Evolutionary conservation across 371 early-diverging fungal species (phyloP).

Genomic region (Coemansia sp.): DNA sequence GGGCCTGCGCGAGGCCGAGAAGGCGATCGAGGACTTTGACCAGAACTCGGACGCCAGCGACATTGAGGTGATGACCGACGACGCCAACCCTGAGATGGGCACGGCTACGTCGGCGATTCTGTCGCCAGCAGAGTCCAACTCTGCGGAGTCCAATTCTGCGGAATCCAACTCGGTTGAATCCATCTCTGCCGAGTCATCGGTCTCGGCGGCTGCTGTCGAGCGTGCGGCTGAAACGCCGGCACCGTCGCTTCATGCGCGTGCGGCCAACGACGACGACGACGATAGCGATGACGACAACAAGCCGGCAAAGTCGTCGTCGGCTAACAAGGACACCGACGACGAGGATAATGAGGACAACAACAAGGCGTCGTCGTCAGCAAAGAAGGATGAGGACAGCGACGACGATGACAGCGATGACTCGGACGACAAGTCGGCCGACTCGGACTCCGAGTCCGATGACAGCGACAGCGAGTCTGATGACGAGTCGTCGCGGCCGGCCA

Average conservation of each 20-base stretch:
- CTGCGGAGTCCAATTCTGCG: too few relatives aligned
- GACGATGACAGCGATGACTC: background rate
- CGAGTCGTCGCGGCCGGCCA: background rate
- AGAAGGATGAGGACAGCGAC: background rate
- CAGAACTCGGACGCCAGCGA: constrained; percentile 19
- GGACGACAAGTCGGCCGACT: constrained; percentile 1
- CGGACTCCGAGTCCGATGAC: constrained; percentile 3
- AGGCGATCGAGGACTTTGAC: constrained; percentile 32
- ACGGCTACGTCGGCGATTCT: constrained; percentile 4
- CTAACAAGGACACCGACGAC: constrained; percentile 2
- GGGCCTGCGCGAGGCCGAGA: constrained; percentile 38
- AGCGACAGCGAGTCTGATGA: constrained; percentile 6
- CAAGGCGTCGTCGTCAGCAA: background rate
- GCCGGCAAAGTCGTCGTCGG: background rate
- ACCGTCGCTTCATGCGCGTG: background rate
- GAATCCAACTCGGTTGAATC: too few relatives aligned
- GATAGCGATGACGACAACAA: background rate
- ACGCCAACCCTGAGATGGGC: background rate
- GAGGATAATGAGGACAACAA: background rate
- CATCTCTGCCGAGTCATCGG: too few relatives aligned
- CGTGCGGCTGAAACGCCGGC: background rate
- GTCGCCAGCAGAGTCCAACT: background rate
- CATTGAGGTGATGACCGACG: constrained; percentile 30
- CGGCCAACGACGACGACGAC: background rate
- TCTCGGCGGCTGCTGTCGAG: background rate